Evolutionary conservation across 148 eudicot species (phyloP), one percentile per base, ranked within the genome.

Genomic region (Nepenthes mirabilis): DNA sequence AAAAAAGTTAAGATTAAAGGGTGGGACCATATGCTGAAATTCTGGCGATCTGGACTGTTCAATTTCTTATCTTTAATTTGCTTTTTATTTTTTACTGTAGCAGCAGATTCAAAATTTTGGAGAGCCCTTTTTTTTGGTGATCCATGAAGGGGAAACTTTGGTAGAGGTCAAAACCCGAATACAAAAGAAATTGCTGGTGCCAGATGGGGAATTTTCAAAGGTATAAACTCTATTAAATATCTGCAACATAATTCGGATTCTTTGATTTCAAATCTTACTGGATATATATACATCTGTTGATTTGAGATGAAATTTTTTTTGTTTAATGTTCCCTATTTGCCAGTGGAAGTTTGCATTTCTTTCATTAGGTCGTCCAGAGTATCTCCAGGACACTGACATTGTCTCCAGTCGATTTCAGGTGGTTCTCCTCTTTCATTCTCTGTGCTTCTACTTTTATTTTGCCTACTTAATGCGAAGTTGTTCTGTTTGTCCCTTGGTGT

Each of bases 81-180:
- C 23, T 23, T 23, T 23, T 23, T 23, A 23, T 23, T 23, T 23
- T 23, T 23, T 23, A 23, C 0, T 23, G 23, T 23, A 23, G 23
- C 23, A 23, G 23, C 23, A 23, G 23, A 23, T 23, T 0, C 23
- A 23, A 23, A 23, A 23, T 23, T 23, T 23, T 23, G 23, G 23
- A 23, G 23, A 23, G 23, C 23, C 23, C 23, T 23, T 23, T 23
- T 23, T 23, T 23, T 23, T 23, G 23, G 23, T 82, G 68, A 80
- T 90, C 60, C 95, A 77, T 77, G 97, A 90, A 64, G 88, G 88
- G 47, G 95, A 90, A 68, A 87, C 89, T 45, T 75, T 90, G 68
- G 77, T 82, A 60, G 97, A 86, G 12, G 77, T 87, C 63, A 87
- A 87, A 71, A 59, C 48, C 36, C 79, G 89, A 58, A 74, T 90